These are phyloP conservation scores for Hymenoscyphus fraxineus DNA, from an alignment of 2,329 filamentous ascomycete genomes.

Conservation along the genomic window DNA sequence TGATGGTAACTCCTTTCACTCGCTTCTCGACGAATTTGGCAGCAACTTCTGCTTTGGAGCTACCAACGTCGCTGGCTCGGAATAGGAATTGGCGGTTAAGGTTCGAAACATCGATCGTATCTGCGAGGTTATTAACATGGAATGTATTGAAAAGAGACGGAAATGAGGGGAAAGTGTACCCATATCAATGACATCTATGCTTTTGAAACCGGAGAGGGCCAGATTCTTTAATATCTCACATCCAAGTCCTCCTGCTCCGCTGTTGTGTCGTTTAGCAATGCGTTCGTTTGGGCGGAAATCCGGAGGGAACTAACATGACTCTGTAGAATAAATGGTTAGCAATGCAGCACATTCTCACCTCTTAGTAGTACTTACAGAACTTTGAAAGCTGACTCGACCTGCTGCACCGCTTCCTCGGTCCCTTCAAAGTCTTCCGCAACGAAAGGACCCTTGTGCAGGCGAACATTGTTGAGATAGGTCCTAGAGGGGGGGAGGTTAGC, in stretches of 20 bases:
- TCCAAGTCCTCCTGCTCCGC: constrained; percentile 87
- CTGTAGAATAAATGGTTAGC: constrained; percentile 18
- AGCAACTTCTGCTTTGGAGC: constrained; percentile 88
- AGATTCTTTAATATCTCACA: constrained; percentile 97
- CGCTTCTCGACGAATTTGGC: constrained; percentile 86
- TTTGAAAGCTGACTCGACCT: constrained; percentile 49
- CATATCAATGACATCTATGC: constrained; percentile 99
- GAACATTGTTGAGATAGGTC: constrained; percentile 79
- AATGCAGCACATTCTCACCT: constrained; percentile 17
- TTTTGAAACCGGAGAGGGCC: constrained; percentile 89
- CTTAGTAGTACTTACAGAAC: constrained; percentile 54
- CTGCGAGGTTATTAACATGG: constrained; percentile 42
- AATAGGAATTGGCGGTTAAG: constrained; percentile 97
- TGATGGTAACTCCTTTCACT: constrained; percentile 88
- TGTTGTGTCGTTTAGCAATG: constrained; percentile 40
- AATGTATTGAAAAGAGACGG: not conserved
- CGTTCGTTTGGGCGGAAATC: not conserved
- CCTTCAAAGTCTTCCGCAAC: constrained; percentile 57
- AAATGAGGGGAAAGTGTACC: constrained; percentile 47
- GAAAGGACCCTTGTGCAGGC: constrained; percentile 74
- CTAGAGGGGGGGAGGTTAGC: constrained; percentile 42
- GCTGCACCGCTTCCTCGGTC: constrained; percentile 46
- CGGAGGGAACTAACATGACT: constrained; percentile 32
- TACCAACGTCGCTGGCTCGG: constrained; percentile 84
- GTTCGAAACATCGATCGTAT: constrained; percentile 98